phyloP scores from a whole-genome alignment of 2,329 filamentous ascomycete species.

The Scedosporium aurantiacum region DNA sequence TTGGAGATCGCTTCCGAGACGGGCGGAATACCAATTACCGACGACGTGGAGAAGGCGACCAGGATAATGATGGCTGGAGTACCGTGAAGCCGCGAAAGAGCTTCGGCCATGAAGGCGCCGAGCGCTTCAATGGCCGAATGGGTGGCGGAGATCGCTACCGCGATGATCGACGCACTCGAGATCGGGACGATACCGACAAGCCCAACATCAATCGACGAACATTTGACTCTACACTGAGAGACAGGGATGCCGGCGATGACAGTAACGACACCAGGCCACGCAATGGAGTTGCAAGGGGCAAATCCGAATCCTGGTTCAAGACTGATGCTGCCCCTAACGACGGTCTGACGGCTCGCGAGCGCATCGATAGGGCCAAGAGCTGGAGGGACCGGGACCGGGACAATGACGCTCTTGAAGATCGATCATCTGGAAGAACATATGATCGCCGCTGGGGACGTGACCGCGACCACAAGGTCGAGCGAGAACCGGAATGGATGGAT shows the following conservation, averaged over 20 bases:
- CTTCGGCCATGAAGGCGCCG: conserved; percentile 60
- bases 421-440: conserved; percentile 30
- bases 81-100: conserved; percentile 64
- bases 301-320: conserved; percentile 67
- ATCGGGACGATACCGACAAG: conserved; percentile 44
- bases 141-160: conserved; percentile 35
- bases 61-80: conserved; percentile 63
- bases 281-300: conserved; percentile 51
- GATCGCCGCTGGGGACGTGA: conserved; percentile 47
- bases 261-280: conserved; percentile 42
- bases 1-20: conserved; percentile 39
- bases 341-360: conserved; percentile 34
- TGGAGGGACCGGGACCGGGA: conserved; percentile 45
- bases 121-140: conserved; percentile 58
- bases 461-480: conserved; percentile 50
- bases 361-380: conserved; percentile 48
- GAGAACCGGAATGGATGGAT: conserved; percentile 88
- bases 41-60: conserved; percentile 45
- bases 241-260: conserved; percentile 40
- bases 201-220: conserved; percentile 35
- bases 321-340: conserved; percentile 32
- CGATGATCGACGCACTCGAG: conserved; percentile 34
- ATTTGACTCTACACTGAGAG: conserved; percentile 37
- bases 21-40: conserved; percentile 34
- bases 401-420: conserved; percentile 34